A percentile compares a stretch with the other conserved stretches of the same genome.
phyloP scores from a whole-genome alignment of 2,329 filamentous ascomycete species.

The Tolypocladium ophioglossoides region DNA sequence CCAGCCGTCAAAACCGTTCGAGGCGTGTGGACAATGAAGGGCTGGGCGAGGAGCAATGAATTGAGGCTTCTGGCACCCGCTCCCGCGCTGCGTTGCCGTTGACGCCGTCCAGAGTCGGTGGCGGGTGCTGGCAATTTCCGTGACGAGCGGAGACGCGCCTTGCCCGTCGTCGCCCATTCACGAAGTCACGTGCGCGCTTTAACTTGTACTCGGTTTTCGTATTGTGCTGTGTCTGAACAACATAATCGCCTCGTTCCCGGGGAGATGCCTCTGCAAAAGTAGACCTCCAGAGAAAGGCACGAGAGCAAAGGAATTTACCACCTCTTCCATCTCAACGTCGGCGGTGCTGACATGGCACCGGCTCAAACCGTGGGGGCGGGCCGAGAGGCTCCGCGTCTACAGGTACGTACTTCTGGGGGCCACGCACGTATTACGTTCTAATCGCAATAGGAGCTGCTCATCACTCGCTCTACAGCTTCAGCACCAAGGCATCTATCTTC shows the following conservation, averaged over 20 bases:
- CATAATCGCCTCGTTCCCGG: too few species aligned
- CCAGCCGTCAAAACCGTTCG: background rate
- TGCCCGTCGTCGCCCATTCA: conserved; percentile 3
- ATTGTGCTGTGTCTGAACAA: background rate
- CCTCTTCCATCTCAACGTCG: background rate
- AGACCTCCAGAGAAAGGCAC: background rate
- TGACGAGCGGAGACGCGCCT: conserved; percentile 7
- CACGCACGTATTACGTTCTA: background rate
- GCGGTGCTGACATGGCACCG: too few species aligned
- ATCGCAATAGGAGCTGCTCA: background rate
- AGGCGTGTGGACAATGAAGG: background rate
- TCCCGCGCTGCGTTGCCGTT: background rate
- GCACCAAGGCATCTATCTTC: conserved; percentile 2
- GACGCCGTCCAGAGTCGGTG: background rate
- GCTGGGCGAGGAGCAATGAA: background rate
- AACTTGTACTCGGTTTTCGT: background rate
- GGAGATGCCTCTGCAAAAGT: background rate
- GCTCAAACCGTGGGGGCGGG: background rate
- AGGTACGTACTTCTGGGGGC: background rate
- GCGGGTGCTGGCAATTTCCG: conserved; percentile 2
- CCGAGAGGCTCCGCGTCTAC: background rate
- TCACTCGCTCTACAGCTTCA: background rate
- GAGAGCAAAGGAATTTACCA: background rate
- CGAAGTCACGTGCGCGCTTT: conserved; percentile 14
- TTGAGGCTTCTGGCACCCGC: background rate